Base-by-base conservation (phyloP, 2,329 filamentous ascomycete species). In the Chrysosporium queenslandicum region DNA sequence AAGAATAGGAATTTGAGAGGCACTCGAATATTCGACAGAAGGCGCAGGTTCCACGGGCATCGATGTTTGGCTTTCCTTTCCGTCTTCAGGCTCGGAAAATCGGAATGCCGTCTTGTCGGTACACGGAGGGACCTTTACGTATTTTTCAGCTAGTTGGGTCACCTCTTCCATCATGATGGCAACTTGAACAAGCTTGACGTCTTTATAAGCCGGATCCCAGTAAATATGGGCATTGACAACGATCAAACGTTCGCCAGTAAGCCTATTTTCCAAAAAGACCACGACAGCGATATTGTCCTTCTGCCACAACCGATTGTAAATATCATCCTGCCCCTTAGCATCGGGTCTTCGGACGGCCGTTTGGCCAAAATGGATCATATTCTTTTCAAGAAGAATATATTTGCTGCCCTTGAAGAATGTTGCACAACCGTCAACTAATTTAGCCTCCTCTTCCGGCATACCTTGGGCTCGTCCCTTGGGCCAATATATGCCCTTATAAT, bases 221-320 rank as follows among this genome's bases (percentile, higher is more conserved):
- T 88, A 94, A 49, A 97, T 77, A 74, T 98, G 92, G 4, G 87
- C 87, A 64, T 97, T 97, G 59, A 88, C 88, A 32, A 97, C 82
- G 57, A 98, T 94, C 63, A 97, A 74, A 53, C 92, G 83, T 12
- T 88, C 83, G n/a, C 92, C 92, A 0, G 91, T 96, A 55, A 80
- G 74, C 34, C 91, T 82, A 63, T 94, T 96, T 69, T 98, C 92
- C 57, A 98, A 81, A 74, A 97, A 94, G 52, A 86, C 82, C 45
- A 95, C 81, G 45, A 95, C 85, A 14, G 86, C 92, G 68, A 98
- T 95, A 66, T 97, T 91, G 75, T 98, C 92, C 71, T 92, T 88
- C 56, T 91, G 90, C 92, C 96, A 97, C 55, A 98, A 86, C 25
- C 92, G 86, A 68, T 98, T 98, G 77, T 95, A 97, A 53, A 97